phyloP scores from a whole-genome alignment of 306 rosid genomes.

The Trichosanthes cucumerina region DNA sequence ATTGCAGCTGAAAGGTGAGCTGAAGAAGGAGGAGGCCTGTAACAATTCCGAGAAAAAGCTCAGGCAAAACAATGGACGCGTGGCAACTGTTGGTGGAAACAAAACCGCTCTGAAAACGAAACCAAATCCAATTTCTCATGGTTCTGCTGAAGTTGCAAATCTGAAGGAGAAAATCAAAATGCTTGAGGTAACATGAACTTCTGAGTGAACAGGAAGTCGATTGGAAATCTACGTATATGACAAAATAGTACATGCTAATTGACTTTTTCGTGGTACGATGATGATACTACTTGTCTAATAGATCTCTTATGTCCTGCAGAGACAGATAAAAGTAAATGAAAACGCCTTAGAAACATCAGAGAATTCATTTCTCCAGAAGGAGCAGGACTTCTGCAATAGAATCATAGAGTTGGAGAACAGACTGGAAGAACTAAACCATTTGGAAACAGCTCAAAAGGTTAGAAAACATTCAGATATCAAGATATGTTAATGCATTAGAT shows the following conservation, averaged over 20 bases:
- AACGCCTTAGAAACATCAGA: constrained; percentile 47
- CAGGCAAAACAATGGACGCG: constrained; percentile 42
- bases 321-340: constrained; percentile 56
- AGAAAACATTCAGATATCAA: not conserved
- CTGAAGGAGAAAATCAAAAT: constrained; percentile 65
- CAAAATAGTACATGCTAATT: not conserved
- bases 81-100: constrained; percentile 30
- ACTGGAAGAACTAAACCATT: constrained; percentile 44
- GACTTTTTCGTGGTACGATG: not conserved
- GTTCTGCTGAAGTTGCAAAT: constrained; percentile 49
- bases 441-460: constrained; percentile 45
- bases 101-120: constrained; percentile 33
- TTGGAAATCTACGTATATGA: not conserved
- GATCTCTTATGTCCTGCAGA: constrained; percentile 31
- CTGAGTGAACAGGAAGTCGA: not conserved
- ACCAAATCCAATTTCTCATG: constrained; percentile 29
- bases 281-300: not conserved
- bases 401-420: constrained; percentile 57
- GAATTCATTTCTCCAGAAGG: constrained; percentile 51
- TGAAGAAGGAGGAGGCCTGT: constrained; percentile 62
- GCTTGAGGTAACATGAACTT: constrained; percentile 58
- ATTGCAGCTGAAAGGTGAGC: constrained; percentile 44
- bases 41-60: constrained; percentile 47
- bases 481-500: not conserved
- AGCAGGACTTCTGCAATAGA: constrained; percentile 55